These are phyloP conservation scores for Hypericum androsaemum DNA, from an alignment of 345 rosid genomes.

Conservation along the genomic window DNA sequence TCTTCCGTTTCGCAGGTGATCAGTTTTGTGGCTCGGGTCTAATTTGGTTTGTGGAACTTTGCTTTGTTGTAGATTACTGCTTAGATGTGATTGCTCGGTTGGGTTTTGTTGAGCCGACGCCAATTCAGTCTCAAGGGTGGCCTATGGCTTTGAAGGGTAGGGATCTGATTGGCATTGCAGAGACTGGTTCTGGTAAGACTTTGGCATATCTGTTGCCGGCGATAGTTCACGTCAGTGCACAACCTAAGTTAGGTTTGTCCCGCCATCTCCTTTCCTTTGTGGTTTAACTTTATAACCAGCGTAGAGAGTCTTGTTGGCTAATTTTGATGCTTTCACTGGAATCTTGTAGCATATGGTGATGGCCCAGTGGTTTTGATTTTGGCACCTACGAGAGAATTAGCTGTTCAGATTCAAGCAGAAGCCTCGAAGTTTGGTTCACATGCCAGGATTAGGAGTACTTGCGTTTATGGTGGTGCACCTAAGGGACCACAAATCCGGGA, in stretches of 20 bases:
- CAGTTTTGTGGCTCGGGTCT: background rate
- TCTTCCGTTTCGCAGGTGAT: background rate
- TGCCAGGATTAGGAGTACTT: constrained; percentile 69
- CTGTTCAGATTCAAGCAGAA: constrained; percentile 94
- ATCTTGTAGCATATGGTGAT: constrained; percentile 56
- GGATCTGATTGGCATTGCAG: constrained; percentile 89
- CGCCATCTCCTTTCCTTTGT: background rate
- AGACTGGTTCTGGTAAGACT: constrained; percentile 98
- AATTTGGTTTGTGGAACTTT: background rate
- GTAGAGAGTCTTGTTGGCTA: background rate
- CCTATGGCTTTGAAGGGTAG: constrained; percentile 97
- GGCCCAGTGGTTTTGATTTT: constrained; percentile 75
- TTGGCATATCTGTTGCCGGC: constrained; percentile 92
- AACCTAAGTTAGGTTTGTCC: constrained; percentile 76
- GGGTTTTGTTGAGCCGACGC: constrained; percentile 92
- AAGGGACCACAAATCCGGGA: constrained; percentile 97
- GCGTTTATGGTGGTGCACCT: constrained; percentile 93
- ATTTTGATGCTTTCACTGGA: background rate
- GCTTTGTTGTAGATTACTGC: constrained; percentile 46
- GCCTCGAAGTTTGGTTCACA: constrained; percentile 56
- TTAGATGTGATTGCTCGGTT: constrained; percentile 67
- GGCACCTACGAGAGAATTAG: constrained; percentile 96
- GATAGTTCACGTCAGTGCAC: constrained; percentile 79
- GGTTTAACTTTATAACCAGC: background rate
- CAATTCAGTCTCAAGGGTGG: constrained; percentile 96